Evolutionary conservation across 148 eudicot genomes (phyloP), one percentile per base, ranked within the genome.

Genomic region (Rhododendron molle): DNA sequence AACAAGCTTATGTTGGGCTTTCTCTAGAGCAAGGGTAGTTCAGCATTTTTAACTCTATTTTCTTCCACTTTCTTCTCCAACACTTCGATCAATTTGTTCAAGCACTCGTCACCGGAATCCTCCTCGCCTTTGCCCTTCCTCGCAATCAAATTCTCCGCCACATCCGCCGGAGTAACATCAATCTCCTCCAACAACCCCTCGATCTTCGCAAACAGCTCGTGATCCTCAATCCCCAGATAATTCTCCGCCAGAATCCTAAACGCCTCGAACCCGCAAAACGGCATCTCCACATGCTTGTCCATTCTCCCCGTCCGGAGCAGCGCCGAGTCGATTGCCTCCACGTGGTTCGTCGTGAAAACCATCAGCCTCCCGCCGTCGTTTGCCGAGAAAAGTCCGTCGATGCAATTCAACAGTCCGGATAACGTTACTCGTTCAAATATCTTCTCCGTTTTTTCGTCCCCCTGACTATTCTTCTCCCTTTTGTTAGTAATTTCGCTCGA

Each of bases 341-440:
- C 86, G 69, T 86, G 60, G 84, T 93, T 91, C 0, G 95, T 93
- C 0, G 95, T 91, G 69, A 93, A 93, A 5, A 92, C 83, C 28
- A 92, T 88, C 13, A 92, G 50, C 69, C 92, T 85, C 40, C 91
- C 94, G 1, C 89, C 91, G 1, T 92, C 89, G 86, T 91, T 91
- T 81, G 92, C 86, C 5, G 94, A 92, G 92, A 93, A 92, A 16
- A 91, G 81, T 7, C 94, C 94, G 28, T 92, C 94, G 8, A 92
- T 92, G 76, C 89, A 92, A 67, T 92, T 92, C 85, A 92, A 46
- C 14, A 92, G 77, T 36, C 94, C 94, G 6, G 94, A 91, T 5
- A 93, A 78, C 5, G 93, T 90, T 26, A 93, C 91, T 89, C 81
- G 40, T 82, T 40, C 82, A n/a, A 0, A 49, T 60, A 7, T 56